Evolutionary conservation across 345 rosid species (phyloP).

Genomic region (Microcos paniculata): DNA sequence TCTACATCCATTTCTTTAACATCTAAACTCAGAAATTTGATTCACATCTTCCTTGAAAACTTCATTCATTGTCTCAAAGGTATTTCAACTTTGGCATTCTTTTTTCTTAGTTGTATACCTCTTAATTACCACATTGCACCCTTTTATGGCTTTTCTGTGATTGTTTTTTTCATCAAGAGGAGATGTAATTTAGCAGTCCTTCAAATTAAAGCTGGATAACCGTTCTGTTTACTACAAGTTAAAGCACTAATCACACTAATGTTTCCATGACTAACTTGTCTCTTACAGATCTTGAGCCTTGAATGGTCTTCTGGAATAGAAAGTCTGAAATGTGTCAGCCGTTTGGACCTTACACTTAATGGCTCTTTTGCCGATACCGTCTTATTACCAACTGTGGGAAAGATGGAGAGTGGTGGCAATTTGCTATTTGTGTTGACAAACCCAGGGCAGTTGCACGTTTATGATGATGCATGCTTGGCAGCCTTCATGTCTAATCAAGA

Average conservation of each 20-base stretch:
- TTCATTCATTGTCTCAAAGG: constrained; percentile 1
- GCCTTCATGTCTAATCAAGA: constrained; percentile 49
- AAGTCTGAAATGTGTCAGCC: constrained; percentile 59
- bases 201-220: constrained; percentile 10
- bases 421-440: constrained; percentile 59
- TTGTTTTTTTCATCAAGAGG: neutral
- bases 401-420: constrained; percentile 33
- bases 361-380: constrained; percentile 88
- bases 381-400: constrained; percentile 50
- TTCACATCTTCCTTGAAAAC: neutral
- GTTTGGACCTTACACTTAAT: constrained; percentile 60
- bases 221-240: constrained; percentile 3
- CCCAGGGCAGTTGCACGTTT: constrained; percentile 73
- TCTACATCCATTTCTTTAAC: neutral
- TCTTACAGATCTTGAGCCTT: constrained; percentile 61
- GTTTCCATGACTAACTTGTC: constrained; percentile 11
- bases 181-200: constrained; percentile 2
- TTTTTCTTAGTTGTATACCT: neutral
- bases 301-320: constrained; percentile 73
- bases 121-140: neutral
- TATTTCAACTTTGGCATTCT: constrained; percentile 1
- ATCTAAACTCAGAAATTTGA: neutral
- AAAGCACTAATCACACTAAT: neutral
- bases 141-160: neutral
- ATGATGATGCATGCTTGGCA: constrained; percentile 55